These are phyloP conservation scores for Lactarius evosmus DNA, from an alignment of 768 basidiomycete genomes.

Conservation along the genomic window DNA sequence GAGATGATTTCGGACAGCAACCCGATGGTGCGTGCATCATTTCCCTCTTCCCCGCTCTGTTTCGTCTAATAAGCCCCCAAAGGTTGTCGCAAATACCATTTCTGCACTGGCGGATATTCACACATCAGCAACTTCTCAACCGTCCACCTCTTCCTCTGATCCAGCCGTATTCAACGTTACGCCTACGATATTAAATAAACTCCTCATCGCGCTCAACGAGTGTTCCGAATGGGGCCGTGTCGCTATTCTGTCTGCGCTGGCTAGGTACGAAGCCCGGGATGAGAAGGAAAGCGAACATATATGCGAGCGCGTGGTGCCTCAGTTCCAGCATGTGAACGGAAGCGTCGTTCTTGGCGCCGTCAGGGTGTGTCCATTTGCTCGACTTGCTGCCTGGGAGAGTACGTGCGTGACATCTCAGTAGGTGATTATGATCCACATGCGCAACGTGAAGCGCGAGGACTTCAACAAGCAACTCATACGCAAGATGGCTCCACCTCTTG, in stretches of 20 bases:
- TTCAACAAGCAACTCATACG: constrained; percentile 80
- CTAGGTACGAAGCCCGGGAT: constrained; percentile 78
- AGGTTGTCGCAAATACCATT: constrained; percentile 98
- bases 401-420: constrained; percentile 32
- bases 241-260: constrained; percentile 81
- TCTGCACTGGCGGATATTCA: constrained; percentile 93
- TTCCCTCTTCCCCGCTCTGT: not conserved
- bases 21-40: constrained; percentile 73
- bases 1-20: constrained; percentile 96
- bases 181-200: constrained; percentile 75
- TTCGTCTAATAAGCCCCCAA: constrained; percentile 14
- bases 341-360: constrained; percentile 96
- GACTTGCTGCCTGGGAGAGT: not conserved
- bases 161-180: constrained; percentile 80
- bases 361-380: constrained; percentile 51
- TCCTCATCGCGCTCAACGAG: constrained; percentile 93
- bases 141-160: constrained; percentile 53
- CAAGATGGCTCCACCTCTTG: constrained; percentile 96
- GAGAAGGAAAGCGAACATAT: constrained; percentile 98
- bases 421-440: constrained; percentile 99
- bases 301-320: constrained; percentile 96
- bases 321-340: constrained; percentile 96
- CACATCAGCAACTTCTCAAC: constrained; percentile 55
- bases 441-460: constrained; percentile 74
- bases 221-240: constrained; percentile 99